These are phyloP conservation scores for Theileria orientalis DNA, from an alignment of 169 alveolate species.

Conservation along the genomic window DNA sequence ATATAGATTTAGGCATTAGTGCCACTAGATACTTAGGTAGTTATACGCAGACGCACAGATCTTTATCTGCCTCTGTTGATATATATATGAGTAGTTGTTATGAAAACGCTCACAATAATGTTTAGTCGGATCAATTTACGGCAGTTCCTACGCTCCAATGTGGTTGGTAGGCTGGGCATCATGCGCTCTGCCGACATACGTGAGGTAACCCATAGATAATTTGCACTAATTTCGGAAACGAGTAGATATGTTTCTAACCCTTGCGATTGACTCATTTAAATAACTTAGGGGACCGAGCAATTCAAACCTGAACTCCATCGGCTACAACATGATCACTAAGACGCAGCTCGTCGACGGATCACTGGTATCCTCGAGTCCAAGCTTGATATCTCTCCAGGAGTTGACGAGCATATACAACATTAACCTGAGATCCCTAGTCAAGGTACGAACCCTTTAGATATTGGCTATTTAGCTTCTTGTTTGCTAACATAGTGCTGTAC, in stretches of 20 bases:
- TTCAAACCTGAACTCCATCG: conserved; percentile 61
- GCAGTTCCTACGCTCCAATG: conserved; percentile 75
- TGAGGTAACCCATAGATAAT: conserved; percentile 45
- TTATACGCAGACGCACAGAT: too few species aligned
- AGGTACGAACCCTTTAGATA: conserved; percentile 9
- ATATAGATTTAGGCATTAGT: too few species aligned
- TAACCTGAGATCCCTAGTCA: conserved; percentile 34
- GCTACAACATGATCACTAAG: conserved; percentile 66
- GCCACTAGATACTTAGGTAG: too few species aligned
- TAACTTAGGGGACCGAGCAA: conserved; percentile 70
- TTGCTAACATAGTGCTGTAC: not conserved
- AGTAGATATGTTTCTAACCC: not conserved
- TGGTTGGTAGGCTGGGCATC: conserved; percentile 85
- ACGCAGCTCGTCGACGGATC: conserved; percentile 80
- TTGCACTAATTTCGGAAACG: not conserved
- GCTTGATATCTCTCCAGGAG: conserved; percentile 79
- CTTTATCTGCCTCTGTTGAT: too few species aligned
- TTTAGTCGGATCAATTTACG: conserved; percentile 63
- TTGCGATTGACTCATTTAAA: not conserved
- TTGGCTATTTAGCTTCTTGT: not conserved
- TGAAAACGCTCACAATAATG: too few species aligned
- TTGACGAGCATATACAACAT: conserved; percentile 36
- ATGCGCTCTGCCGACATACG: conserved; percentile 77
- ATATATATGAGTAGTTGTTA: too few species aligned
- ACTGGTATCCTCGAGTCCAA: conserved; percentile 71